Percentiles rank a stretch among this genome's conserved stretches.
Evolutionary conservation across 2,329 filamentous ascomycete species (phyloP).

Genomic region (Beauveria medogensis): DNA sequence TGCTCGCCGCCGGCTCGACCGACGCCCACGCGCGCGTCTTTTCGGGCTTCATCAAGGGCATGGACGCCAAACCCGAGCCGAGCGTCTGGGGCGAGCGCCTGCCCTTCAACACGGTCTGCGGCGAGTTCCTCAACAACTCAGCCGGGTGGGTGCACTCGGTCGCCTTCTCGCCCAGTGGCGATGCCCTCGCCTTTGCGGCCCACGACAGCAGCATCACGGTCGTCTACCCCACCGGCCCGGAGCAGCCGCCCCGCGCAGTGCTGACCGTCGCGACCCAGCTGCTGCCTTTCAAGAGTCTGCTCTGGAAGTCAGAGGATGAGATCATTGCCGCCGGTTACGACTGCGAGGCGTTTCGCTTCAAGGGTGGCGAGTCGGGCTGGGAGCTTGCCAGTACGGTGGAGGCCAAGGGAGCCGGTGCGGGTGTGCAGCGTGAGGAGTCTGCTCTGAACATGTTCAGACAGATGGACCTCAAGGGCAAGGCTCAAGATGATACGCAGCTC

Average conservation of each 20-base stretch:
- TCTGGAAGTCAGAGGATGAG: conserved; percentile 88
- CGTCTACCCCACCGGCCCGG: conserved; percentile 85
- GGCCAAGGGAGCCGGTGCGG: conserved; percentile 55
- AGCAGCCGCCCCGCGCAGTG: conserved; percentile 84
- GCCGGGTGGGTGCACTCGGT: conserved; percentile 95
- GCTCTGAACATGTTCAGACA: conserved; percentile 97
- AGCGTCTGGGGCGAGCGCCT: conserved; percentile 90
- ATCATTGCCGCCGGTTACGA: conserved; percentile 93
- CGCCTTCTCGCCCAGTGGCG: conserved; percentile 83
- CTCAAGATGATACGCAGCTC: conserved; percentile 84
- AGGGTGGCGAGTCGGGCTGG: conserved; percentile 74
- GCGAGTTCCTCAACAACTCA: conserved; percentile 91
- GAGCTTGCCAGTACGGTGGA: conserved; percentile 75
- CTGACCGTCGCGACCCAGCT: conserved; percentile 84
- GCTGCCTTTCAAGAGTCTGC: conserved; percentile 82
- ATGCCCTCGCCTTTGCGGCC: conserved; percentile 87
- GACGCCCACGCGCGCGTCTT: conserved; percentile 95
- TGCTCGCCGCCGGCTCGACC: conserved; percentile 90
- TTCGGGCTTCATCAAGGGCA: conserved; percentile 91
- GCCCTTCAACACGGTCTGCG: conserved; percentile 97
- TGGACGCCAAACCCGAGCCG: conserved; percentile 77
- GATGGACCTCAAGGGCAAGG: conserved; percentile 96
- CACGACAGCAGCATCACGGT: conserved; percentile 97
- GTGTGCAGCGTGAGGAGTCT: conserved; percentile 70
- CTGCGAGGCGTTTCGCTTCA: conserved; percentile 82